These are phyloP conservation scores for Aspergillus ochraceus DNA, from an alignment of 2,329 filamentous ascomycete genomes.

Conservation along the genomic window DNA sequence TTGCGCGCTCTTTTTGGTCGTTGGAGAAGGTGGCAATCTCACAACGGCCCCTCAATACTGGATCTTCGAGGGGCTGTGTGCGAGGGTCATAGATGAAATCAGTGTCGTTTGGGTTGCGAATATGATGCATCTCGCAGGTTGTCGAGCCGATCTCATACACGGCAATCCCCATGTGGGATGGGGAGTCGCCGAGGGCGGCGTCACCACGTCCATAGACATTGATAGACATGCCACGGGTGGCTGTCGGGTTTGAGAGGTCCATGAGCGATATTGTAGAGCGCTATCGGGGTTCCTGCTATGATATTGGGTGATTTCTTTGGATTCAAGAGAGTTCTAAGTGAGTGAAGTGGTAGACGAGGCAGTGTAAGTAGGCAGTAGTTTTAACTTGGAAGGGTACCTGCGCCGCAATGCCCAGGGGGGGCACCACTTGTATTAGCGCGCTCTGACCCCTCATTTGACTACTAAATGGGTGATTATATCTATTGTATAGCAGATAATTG, in stretches of 20 bases:
- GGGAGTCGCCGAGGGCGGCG: conserved; percentile 18
- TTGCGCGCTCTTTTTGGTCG: conserved; percentile 4
- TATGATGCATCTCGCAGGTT: conserved; percentile 24
- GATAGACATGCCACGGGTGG: conserved; percentile 4
- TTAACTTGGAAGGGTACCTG: no score
- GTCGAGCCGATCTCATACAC: conserved; percentile 18
- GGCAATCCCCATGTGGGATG: conserved; percentile 22
- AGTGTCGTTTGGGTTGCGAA: conserved; percentile 19
- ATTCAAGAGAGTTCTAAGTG: conserved; percentile 3
- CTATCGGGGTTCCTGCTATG: background rate
- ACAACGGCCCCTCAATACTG: conserved; percentile 21
- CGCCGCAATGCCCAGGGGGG: no score
- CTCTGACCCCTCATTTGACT: no score
- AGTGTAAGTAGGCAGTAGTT: no score
- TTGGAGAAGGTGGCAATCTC: conserved; percentile 13
- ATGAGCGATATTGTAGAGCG: conserved; percentile 18
- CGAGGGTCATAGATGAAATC: conserved; percentile 23
- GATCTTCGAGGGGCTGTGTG: conserved; percentile 20
- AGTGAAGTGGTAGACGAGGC: no score
- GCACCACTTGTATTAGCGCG: no score
- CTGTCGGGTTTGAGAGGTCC: background rate
- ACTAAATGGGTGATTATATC: no score
- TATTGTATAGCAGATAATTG: no score
- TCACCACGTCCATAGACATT: conserved; percentile 26
- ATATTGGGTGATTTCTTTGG: background rate